Evolutionary conservation across 306 rosid species (phyloP).

Genomic region (Pyrus bretschneideri): DNA sequence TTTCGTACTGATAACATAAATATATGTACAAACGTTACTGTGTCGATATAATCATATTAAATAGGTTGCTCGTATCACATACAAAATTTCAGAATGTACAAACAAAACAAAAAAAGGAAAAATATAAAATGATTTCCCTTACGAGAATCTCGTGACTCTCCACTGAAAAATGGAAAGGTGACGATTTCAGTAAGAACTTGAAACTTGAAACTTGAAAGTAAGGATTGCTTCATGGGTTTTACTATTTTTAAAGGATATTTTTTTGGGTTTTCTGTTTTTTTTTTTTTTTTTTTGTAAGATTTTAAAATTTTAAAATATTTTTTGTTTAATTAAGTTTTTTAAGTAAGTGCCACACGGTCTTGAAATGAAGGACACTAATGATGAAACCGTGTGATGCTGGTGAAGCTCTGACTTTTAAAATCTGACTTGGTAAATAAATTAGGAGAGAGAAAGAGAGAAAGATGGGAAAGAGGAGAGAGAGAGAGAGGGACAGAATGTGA

Average conservation of each 20-base stretch:
- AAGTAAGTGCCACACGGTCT: neutral
- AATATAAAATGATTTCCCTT: neutral
- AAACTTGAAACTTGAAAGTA: neutral
- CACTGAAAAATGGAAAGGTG: neutral
- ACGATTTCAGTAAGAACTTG: neutral
- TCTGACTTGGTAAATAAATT: neutral
- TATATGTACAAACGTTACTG: too few relatives aligned
- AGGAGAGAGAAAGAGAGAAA: neutral
- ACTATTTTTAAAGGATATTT: neutral
- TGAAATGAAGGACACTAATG: neutral
- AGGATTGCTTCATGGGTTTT: neutral
- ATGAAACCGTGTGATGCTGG: conserved; percentile 9
- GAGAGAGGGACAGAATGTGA: neutral
- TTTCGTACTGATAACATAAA: too few relatives aligned
- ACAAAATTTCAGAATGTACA: neutral
- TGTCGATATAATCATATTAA: too few relatives aligned
- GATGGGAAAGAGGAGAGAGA: neutral
- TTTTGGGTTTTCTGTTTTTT: neutral
- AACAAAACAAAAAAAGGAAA: neutral
- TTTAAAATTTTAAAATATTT: too few relatives aligned
- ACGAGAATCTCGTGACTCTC: neutral
- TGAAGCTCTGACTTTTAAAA: conserved; percentile 7
- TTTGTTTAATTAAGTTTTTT: too few relatives aligned
- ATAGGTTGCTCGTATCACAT: too few relatives aligned
- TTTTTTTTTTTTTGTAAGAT: too few relatives aligned